Percentiles rank a stretch among this genome's conserved stretches.
Evolutionary conservation across 2,329 filamentous ascomycete genomes (phyloP).

Genomic region (Keithomyces neogunnii): DNA sequence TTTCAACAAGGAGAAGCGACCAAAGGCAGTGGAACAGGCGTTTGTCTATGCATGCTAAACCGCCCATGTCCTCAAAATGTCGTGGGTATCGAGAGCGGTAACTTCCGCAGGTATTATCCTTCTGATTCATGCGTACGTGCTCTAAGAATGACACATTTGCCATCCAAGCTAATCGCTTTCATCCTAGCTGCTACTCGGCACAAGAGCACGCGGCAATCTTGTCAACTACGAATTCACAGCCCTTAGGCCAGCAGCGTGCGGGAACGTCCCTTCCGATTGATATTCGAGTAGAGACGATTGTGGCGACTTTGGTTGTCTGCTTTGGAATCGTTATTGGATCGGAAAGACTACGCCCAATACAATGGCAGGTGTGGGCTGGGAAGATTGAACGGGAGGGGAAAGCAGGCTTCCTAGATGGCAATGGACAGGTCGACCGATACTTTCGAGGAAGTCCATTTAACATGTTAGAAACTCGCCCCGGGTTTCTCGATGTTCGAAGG

Average conservation of each 20-base stretch:
- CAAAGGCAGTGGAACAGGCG: too few species aligned
- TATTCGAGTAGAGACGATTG: slow-evolving; percentile 77
- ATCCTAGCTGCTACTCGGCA: slow-evolving; percentile 80
- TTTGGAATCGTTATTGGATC: slow-evolving; percentile 73
- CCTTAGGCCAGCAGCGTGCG: slow-evolving; percentile 31
- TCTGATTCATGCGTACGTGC: slow-evolving; percentile 74
- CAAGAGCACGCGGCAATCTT: slow-evolving; percentile 80
- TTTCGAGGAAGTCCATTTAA: slow-evolving; percentile 72
- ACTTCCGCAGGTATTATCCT: slow-evolving; percentile 56
- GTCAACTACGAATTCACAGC: slow-evolving; percentile 40
- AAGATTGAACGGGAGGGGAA: slow-evolving; percentile 72
- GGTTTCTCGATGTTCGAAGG: slow-evolving; percentile 83
- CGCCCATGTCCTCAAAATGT: not conserved
- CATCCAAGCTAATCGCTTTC: slow-evolving; percentile 9
- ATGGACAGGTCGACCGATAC: slow-evolving; percentile 60
- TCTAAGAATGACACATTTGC: not conserved
- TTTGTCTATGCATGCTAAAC: not conserved
- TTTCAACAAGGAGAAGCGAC: too few species aligned
- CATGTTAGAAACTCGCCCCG: slow-evolving; percentile 67
- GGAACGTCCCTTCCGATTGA: slow-evolving; percentile 63
- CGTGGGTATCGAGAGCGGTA: slow-evolving; percentile 1
- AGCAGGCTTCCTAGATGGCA: slow-evolving; percentile 45
- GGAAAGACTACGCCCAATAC: slow-evolving; percentile 73
- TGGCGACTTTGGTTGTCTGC: slow-evolving; percentile 72
- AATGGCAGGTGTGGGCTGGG: slow-evolving; percentile 73